phyloP scores from a whole-genome alignment of 208 protist genomes.

The Trypanosoma conorhini region DNA sequence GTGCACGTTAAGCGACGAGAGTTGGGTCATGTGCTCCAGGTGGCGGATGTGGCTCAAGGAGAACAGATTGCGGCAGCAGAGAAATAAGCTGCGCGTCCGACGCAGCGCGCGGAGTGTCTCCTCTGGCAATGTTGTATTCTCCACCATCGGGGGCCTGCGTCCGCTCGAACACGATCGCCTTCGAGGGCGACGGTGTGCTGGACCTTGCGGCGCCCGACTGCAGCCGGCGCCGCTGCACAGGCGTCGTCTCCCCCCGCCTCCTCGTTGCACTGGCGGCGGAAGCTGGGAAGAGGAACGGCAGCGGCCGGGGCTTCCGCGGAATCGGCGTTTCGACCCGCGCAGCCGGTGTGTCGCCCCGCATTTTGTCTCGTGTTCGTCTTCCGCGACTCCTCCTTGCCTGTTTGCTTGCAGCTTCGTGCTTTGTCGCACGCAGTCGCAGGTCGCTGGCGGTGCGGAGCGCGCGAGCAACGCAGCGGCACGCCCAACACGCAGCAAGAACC shows the following conservation, averaged over 20 bases:
- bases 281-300: not conserved
- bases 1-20: constrained; percentile 71
- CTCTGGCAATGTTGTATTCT: constrained; percentile 14
- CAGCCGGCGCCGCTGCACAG: not conserved
- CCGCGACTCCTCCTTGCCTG: not conserved
- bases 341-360: constrained; percentile 10
- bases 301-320: constrained; percentile 13
- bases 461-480: not conserved
- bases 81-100: constrained; percentile 55
- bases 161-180: constrained; percentile 8
- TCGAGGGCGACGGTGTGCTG: constrained; percentile 9
- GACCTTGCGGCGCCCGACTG: not conserved
- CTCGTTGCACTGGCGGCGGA: not conserved
- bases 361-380: constrained; percentile 4
- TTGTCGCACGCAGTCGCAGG: not conserved
- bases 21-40: constrained; percentile 48
- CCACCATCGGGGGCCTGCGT: constrained; percentile 3
- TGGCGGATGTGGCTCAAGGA: constrained; percentile 68
- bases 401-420: not conserved
- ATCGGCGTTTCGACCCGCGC: constrained; percentile 11
- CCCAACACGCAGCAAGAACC: constrained; percentile 13
- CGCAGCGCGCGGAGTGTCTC: constrained; percentile 39
- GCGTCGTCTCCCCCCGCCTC: constrained; percentile 18
- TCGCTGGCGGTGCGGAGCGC: too few relatives aligned
- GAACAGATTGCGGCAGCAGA: constrained; percentile 62